A percentile compares a stretch with the other conserved stretches of the same genome.
Conservation (phyloP, 306 rosid genomes). For the Alnus glutinosa region DNA sequence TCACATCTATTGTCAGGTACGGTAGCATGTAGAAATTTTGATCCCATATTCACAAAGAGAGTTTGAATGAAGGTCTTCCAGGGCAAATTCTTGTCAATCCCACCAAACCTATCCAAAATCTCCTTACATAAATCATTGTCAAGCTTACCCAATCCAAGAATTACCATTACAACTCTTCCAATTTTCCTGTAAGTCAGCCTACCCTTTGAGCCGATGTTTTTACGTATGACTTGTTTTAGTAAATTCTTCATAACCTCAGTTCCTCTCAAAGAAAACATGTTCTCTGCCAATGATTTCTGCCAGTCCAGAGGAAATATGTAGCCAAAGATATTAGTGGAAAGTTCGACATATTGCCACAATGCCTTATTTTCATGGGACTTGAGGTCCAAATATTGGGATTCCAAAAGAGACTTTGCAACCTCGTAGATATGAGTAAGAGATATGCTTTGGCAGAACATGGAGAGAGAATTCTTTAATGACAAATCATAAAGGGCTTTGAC, state of each 20-base stretch:
- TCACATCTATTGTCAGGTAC: not conserved
- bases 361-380: conserved; percentile 3
- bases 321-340: conserved; percentile 31
- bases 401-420: conserved; percentile 49
- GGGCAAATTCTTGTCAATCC: conserved; percentile 1
- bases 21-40: not conserved
- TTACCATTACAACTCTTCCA: conserved; percentile 46
- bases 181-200: conserved; percentile 43
- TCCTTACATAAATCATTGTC: conserved; percentile 18
- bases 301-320: conserved; percentile 49
- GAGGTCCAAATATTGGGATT: conserved; percentile 27
- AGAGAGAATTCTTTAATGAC: conserved; percentile 14
- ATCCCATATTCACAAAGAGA: conserved; percentile 20
- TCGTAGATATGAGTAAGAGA: conserved; percentile 43
- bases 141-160: conserved; percentile 46
- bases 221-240: conserved; percentile 28
- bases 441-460: conserved; percentile 30
- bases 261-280: conserved; percentile 43
- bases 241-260: conserved; percentile 34
- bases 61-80: conserved; percentile 52
- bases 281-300: conserved; percentile 32
- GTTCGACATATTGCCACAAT: conserved; percentile 21
- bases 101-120: conserved; percentile 25
- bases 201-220: conserved; percentile 16
- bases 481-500: conserved; percentile 41